Conservation (phyloP, 2,329 filamentous ascomycete species). For the Fusarium anthophilum region DNA sequence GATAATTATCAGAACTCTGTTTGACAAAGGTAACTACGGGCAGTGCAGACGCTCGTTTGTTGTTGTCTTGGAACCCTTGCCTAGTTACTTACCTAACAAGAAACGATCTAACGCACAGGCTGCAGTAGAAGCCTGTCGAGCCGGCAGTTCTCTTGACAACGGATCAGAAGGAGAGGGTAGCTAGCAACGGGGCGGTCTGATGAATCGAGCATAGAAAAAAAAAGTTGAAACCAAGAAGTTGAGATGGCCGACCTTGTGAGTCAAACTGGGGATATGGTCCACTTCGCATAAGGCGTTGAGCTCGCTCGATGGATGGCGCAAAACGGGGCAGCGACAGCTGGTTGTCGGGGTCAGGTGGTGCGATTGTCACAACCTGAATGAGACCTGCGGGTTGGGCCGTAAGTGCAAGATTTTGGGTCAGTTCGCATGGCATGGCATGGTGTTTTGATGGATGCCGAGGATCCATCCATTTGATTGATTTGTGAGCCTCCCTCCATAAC, state of each 20-base stretch:
- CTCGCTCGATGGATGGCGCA: constrained; percentile 11
- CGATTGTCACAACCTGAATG: constrained; percentile 33
- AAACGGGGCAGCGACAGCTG: constrained; percentile 37
- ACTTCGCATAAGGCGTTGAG: constrained; percentile 31
- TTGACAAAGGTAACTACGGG: constrained; percentile 6
- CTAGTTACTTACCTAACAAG: neutral
- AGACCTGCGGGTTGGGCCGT: constrained; percentile 31
- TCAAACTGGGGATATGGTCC: constrained; percentile 19
- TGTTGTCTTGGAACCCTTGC: constrained; percentile 6
- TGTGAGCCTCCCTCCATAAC: constrained; percentile 11
- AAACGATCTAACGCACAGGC: constrained; percentile 17
- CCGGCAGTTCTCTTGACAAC: constrained; percentile 9
- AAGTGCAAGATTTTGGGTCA: constrained; percentile 24
- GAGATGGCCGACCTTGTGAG: neutral
- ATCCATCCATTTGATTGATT: constrained; percentile 19
- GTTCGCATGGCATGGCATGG: constrained; percentile 29
- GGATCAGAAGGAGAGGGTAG: constrained; percentile 8
- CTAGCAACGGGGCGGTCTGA: constrained; percentile 8
- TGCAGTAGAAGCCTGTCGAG: constrained; percentile 18
- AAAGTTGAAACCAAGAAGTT: neutral
- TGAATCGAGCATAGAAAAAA: constrained; percentile 1
- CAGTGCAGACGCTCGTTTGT: constrained; percentile 3
- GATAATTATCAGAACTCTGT: constrained; percentile 9
- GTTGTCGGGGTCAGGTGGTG: constrained; percentile 39
- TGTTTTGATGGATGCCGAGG: constrained; percentile 31